Evolutionary conservation across 371 early-diverging fungal species (phyloP).

Genomic region (Quaeritorhiza haematococci): DNA sequence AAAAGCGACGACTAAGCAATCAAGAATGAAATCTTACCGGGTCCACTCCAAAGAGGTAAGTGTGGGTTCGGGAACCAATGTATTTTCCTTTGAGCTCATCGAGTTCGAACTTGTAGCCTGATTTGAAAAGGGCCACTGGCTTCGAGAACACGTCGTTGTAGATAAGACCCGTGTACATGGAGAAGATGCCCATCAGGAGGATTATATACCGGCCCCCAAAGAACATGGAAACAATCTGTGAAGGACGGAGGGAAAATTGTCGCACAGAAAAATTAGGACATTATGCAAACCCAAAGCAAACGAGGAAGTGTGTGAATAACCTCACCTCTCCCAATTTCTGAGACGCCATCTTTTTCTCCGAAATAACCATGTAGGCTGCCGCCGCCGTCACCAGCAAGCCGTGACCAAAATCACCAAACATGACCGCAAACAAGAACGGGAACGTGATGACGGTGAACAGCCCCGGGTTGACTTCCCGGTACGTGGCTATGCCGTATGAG

Average conservation of each 20-base stretch:
- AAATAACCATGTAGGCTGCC: conserved; percentile 72
- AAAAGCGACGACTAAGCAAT: conserved; percentile 5
- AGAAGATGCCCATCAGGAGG: conserved; percentile 93
- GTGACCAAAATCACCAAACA: conserved; percentile 99
- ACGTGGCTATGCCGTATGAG: conserved; percentile 98
- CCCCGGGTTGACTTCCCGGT: conserved; percentile 99
- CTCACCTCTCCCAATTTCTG: conserved; percentile 66
- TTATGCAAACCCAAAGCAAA: neutral
- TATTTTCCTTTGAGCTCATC: conserved; percentile 20
- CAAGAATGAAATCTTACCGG: no score
- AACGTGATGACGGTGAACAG: conserved; percentile 96
- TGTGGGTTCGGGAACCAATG: conserved; percentile 24
- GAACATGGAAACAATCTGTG: conserved; percentile 81
- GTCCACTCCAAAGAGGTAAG: conserved; percentile 74
- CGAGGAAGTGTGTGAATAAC: neutral
- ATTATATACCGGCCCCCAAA: conserved; percentile 97
- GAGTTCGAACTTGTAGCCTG: conserved; percentile 65
- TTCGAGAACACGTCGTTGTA: conserved; percentile 98
- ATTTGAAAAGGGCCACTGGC: conserved; percentile 67
- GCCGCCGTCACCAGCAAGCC: conserved; percentile 81
- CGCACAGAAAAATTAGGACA: neutral
- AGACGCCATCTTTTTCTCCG: conserved; percentile 74
- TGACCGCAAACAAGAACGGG: conserved; percentile 99
- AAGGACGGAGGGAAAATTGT: neutral
- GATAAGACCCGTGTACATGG: conserved; percentile 95